Evolutionary conservation across 371 early-diverging fungal species (phyloP), one percentile per base, ranked within the genome.

Genomic region (Entomophthora muscae): DNA sequence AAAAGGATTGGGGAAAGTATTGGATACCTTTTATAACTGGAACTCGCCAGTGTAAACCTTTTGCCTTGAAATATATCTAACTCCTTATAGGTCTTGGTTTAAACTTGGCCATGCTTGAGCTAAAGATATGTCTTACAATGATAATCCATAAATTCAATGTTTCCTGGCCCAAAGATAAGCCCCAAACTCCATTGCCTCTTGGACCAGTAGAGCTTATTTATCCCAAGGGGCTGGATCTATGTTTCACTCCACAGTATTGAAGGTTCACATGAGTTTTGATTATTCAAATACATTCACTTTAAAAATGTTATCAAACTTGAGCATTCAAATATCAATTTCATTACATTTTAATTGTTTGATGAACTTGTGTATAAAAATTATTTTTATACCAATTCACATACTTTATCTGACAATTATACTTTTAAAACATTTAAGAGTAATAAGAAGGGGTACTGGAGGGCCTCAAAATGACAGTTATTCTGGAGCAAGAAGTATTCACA

Each of bases 41-140:
- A 23, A 3, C 33, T 32, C 24, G 61, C 24, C 42, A 31, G 31
- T 61, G 61, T 61, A 61, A 61, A 1, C 23, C 26, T 10, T 42
- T 5, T 61, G 17, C 12, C 2, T n/a, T 28, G n/a, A 42, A 21
- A 21, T 61, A 12, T 3, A 22, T 32, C 3, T 42, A n/a, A 29
- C 21, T n/a, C 2, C 23, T 61, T 30, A n/a, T 61, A 61, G 61
- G 61, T 24, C 23, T 61, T 30, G 61, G 61, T 21, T 29, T 61
- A 21, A 51, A 33, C 24, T 42, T 61, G 42, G 23, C 61, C 3
- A 32, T 61, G 42, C 26, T 61, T 5, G 61, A 61, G 61, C 52
- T 32, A 23, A 61, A 61, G 33, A 23, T 61, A 21, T 23, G 23
- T 51, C 26, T 61, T 22, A 26, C 42, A 5, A 42, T 28, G n/a